Evolutionary conservation across 495 filamentous ascomycete species (phyloP), one percentile per base, ranked within the genome.

Genomic region (Aspergillus ostianus): DNA sequence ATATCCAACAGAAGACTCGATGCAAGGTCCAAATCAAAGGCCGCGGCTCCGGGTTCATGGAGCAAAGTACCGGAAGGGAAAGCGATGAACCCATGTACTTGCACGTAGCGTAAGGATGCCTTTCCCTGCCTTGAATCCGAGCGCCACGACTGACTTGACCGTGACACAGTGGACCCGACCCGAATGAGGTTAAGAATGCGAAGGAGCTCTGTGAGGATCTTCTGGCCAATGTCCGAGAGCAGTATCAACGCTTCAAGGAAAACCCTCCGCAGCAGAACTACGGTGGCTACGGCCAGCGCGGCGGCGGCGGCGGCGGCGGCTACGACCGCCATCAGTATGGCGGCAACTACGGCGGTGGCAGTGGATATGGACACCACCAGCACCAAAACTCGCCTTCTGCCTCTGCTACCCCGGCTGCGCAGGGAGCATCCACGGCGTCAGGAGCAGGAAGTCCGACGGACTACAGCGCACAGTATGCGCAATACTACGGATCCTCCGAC

Each of bases 21-120:
- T 97, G 94, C 70, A 90, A 92, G 64, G 94, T 98, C 17, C 94
- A 98, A 69, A 97, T 98, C 75, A 98, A 98, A 67, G 94, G 94
- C 41, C 90, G 91, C 56, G 92, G 92, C n/a, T 98, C 94, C 44
- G 93, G 93, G 17, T 98, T 95, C 68, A 86, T 93, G 66, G 94
- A 98, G 68, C 85, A 85, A 17, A 85, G 85, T 29, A 93, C 93
- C 20, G 85, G 86, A 52, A 82, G 79, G 18, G 94, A 98, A 74
- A 96, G 91, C 61, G 93, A 98, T 49, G 94, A 98, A 65, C 81
- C 89, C 2, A 97, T 98, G 89, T 98, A 89, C 68, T 79, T 98
- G 47, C 93, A 98, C 70, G 92, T 98, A 53, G 90, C 93, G 92
- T 96, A 58, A 74, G 75, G 69, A 29, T 8, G 29, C 9, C 27